Evolutionary conservation across 2,329 filamentous ascomycete genomes (phyloP).

Genomic region (Penicillium sp.): DNA sequence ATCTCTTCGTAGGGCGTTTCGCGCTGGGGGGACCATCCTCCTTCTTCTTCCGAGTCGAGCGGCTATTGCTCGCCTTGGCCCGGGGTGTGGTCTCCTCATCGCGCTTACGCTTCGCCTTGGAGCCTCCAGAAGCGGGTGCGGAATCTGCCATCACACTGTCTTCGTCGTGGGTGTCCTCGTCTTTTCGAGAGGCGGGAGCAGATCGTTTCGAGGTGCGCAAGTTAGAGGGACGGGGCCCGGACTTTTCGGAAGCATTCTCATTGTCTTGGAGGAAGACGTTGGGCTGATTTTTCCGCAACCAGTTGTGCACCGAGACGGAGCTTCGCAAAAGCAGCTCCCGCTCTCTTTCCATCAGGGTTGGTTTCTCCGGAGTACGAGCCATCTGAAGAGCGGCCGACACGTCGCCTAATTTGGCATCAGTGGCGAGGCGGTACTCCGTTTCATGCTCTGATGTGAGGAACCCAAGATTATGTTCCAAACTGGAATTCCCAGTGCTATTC

Average conservation of each 20-base stretch:
- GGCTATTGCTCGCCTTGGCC: conserved; percentile 51
- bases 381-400: conserved; percentile 59
- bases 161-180: conserved; percentile 50
- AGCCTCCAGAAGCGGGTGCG: conserved; percentile 35
- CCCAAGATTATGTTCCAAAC: conserved; percentile 42
- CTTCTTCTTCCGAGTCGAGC: conserved; percentile 45
- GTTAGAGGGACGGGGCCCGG: conserved; percentile 44
- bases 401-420: conserved; percentile 48
- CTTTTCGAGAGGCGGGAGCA: conserved; percentile 42
- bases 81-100: conserved; percentile 54
- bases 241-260: conserved; percentile 54
- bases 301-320: conserved; percentile 92
- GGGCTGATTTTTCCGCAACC: conserved; percentile 84
- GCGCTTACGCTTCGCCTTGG: conserved; percentile 52
- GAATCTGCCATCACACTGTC: conserved; percentile 47
- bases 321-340: conserved; percentile 69
- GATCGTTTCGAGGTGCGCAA: conserved; percentile 49
- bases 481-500: conserved; percentile 24
- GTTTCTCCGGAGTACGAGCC: conserved; percentile 41
- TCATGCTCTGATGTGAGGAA: conserved; percentile 52
- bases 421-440: conserved; percentile 46
- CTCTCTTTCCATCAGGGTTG: conserved; percentile 56
- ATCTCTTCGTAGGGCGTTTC: conserved; percentile 39
- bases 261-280: conserved; percentile 84
- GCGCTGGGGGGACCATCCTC: conserved; percentile 41